Base-by-base conservation (phyloP, 768 basidiomycete genomes). In the Sarcomyxa edulis region DNA sequence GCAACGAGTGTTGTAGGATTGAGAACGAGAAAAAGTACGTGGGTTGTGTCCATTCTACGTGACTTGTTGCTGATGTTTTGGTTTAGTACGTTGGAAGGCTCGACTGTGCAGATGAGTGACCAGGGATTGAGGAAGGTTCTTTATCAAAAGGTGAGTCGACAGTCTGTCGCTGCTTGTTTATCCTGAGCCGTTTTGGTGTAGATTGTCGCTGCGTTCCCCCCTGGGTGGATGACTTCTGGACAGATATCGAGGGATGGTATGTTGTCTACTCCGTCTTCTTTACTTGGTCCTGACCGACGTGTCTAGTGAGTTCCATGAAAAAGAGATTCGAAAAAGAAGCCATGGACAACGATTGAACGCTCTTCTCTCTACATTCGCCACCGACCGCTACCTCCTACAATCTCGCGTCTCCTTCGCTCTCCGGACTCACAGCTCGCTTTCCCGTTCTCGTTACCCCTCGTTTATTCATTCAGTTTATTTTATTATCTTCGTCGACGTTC, bases 221-320 rank as follows among this genome's bases (percentile, higher is more conserved):
- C 80, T 1, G 85, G 85, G 9, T 92, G 89, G 89, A 78, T 91
- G 65, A 78, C 81, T 20, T 87, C 85, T 3, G 84, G 87, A 3
- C 84, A 88, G 56, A 86, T 92, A 43, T 89, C 86, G 23, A 72
- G 89, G 51, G 89, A 92, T 69, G 84, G 87, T 89, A 35, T 24
- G 81, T 59, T 19, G n/a, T n/a, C 26, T 18, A 2, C n/a, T 32
- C 3, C 19, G 15, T 12, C 2, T 20, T 8, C 35, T 21, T 21
- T 5, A 29, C 16, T 31, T 39, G 25, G 25, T 19, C 40, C 20
- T 31, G n/a, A 4, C 21, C 43, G 4, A 7, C 14, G 28, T 26
- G 35, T 29, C 7, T 49, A 87, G 85, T 89, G 74, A 87, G 84
- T 53, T 76, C 81, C 6, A 84, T 89, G 76, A 89, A 89, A 68